Evolutionary conservation across 768 basidiomycete genomes (phyloP), one percentile per base, ranked within the genome.

Genomic region (Boletus vermiculosoides): DNA sequence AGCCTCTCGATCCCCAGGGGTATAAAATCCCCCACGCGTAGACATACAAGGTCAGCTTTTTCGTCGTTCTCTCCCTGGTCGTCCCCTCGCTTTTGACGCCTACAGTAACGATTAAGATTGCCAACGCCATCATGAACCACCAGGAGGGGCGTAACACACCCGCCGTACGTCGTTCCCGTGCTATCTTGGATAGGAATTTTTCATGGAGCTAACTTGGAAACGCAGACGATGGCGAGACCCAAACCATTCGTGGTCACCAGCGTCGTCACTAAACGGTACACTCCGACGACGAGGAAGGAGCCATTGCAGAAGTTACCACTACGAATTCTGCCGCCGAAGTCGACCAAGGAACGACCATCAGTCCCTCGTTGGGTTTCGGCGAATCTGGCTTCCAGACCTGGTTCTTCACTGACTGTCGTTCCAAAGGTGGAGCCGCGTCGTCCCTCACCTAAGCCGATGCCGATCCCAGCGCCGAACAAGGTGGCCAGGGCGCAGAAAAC

Each of bases 171-270:
- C 23, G 18, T 34, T 25, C 28, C 8, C 4, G 5, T 34, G 13
- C 15, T 45, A 5, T 12, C 9, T 22, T 20, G 5, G 11, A 30
- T 28, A 15, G 1, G 2, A 18, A 13, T 30, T n/a, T 4, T 31
- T 37, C n/a, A 34, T 9, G 34, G 15, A 8, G n/a, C 10, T 37
- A 5, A 55, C 25, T 5, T 20, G 8, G 15, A 5, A 16, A 18
- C 5, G 7, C 30, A 56, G 54, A 9, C 12, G 37, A 36, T 31
- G 52, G 30, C 34, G 18, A 39, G 11, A 6, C 16, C 20, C 1
- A 60, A 12, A 16, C 52, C 55, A 4, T 66, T 66, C 18, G 61
- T 63, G 22, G 61, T 65, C 8, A 18, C 30, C 9, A 46, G 50
- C 9, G 0, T 54, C 0, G 11, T 31, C 23, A 47, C 52, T n/a